A percentile compares a stretch with the other conserved stretches of the same genome.
These are phyloP conservation scores for Dactylonectria macrodidyma DNA, from an alignment of 2,329 filamentous ascomycete species.

Conservation along the genomic window DNA sequence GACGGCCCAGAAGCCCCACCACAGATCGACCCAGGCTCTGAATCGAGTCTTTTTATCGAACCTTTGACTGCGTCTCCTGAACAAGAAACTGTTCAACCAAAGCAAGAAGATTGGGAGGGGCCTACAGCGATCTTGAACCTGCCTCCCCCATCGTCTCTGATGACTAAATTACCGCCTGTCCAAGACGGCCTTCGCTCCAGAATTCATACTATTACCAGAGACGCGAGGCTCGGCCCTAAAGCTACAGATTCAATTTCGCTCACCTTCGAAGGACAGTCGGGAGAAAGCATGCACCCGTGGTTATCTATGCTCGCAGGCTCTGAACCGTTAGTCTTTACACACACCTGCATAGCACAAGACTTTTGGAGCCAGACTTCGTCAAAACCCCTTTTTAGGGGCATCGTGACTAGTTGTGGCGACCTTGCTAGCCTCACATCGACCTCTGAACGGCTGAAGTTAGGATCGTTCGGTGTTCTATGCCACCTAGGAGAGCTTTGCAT, in stretches of 20 bases:
- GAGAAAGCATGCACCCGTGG: conserved; percentile 42
- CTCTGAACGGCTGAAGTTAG: conserved; percentile 53
- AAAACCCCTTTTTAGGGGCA: conserved; percentile 41
- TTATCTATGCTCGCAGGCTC: conserved; percentile 44
- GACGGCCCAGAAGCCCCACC: conserved; percentile 27
- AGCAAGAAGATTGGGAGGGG: conserved; percentile 6
- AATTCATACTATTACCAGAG: conserved; percentile 26
- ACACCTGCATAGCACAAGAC: conserved; percentile 53
- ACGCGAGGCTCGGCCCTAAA: conserved; percentile 37
- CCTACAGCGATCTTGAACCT: neutral
- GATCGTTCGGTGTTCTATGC: conserved; percentile 55
- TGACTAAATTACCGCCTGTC: neutral
- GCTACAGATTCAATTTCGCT: conserved; percentile 29
- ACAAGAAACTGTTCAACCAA: neutral
- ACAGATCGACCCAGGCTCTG: conserved; percentile 36
- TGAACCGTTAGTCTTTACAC: conserved; percentile 51
- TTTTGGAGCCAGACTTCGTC: conserved; percentile 42
- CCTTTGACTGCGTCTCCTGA: neutral
- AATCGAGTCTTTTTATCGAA: conserved; percentile 46
- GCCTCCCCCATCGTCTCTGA: conserved; percentile 6
- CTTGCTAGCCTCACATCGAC: conserved; percentile 45
- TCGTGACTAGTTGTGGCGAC: conserved; percentile 32
- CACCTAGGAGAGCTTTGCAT: conserved; percentile 52
- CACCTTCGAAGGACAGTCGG: conserved; percentile 26
- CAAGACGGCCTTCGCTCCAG: conserved; percentile 9